Evolutionary conservation across 2,329 filamentous ascomycete species (phyloP).

Genomic region (Monilinia aucupariae): DNA sequence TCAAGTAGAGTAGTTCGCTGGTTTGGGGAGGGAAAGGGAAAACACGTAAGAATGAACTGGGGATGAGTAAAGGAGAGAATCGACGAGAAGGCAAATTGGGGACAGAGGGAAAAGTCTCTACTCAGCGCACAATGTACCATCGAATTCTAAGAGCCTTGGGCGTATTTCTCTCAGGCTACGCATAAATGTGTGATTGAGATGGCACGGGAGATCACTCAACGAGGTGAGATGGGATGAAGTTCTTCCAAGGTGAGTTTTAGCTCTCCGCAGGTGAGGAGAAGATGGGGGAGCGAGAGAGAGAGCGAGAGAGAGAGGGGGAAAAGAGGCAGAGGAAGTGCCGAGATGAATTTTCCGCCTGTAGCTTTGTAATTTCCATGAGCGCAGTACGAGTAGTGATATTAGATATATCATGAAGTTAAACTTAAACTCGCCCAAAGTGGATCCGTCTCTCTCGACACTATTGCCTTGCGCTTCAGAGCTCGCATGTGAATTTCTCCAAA

Average conservation of each 20-base stretch:
- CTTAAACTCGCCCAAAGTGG: not conserved
- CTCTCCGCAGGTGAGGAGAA: too few relatives aligned
- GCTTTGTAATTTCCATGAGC: not conserved
- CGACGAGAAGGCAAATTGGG: not conserved
- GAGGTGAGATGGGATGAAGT: not conserved
- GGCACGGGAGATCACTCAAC: not conserved
- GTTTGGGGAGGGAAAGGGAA: not conserved
- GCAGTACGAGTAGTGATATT: not conserved
- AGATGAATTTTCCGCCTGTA: not conserved
- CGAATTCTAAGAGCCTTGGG: not conserved
- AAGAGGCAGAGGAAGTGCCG: not conserved
- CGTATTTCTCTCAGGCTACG: not conserved
- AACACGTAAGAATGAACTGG: not conserved
- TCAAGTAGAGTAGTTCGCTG: too few relatives aligned
- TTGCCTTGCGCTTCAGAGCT: too few relatives aligned
- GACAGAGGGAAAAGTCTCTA: not conserved
- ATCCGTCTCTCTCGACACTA: not conserved
- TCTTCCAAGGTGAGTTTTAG: too few relatives aligned
- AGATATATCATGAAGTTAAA: not conserved
- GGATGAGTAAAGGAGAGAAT: not conserved
- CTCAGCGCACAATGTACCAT: not conserved
- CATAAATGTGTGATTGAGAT: not conserved
- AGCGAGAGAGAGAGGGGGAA: not conserved
- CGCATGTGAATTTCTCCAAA: too few relatives aligned
- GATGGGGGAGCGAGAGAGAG: not conserved